Percentiles rank a stretch among this genome's conserved stretches.
These are phyloP conservation scores for Umbilicus rupestris DNA, from an alignment of 164 flowering plant species.

Conservation along the genomic window DNA sequence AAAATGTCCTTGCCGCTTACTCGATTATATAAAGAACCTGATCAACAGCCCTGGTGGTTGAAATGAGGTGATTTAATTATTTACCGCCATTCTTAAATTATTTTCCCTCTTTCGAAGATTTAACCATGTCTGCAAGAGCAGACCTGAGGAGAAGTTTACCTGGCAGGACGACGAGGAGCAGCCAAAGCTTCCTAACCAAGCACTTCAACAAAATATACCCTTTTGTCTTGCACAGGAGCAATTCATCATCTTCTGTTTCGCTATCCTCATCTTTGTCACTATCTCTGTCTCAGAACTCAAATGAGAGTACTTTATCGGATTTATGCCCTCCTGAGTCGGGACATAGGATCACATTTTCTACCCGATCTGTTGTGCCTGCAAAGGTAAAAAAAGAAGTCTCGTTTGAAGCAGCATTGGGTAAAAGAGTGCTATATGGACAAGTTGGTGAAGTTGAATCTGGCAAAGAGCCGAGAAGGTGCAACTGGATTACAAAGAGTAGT, in stretches of 20 bases:
- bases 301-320: constrained; percentile 48
- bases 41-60: not conserved
- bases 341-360: constrained; percentile 25
- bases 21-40: not conserved
- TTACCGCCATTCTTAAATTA: not conserved
- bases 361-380: constrained; percentile 19
- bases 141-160: not conserved
- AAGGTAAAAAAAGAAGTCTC: constrained; percentile 23
- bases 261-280: constrained; percentile 56
- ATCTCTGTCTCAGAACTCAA: constrained; percentile 53
- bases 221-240: constrained; percentile 42
- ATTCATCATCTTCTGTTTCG: constrained; percentile 44
- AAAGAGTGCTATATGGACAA: constrained; percentile 14
- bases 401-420: constrained; percentile 10
- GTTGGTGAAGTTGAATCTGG: constrained; percentile 15
- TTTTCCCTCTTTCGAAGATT: not conserved
- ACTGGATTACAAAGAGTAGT: constrained; percentile 81
- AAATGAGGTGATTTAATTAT: not conserved
- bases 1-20: not conserved
- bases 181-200: constrained; percentile 39
- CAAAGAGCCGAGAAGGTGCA: constrained; percentile 49
- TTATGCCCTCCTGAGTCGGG: constrained; percentile 21
- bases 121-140: not conserved
- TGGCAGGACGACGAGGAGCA: constrained; percentile 22
- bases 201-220: constrained; percentile 76